Base-by-base conservation (phyloP, 257 asterid genomes). In the Euphrasia confusa region DNA sequence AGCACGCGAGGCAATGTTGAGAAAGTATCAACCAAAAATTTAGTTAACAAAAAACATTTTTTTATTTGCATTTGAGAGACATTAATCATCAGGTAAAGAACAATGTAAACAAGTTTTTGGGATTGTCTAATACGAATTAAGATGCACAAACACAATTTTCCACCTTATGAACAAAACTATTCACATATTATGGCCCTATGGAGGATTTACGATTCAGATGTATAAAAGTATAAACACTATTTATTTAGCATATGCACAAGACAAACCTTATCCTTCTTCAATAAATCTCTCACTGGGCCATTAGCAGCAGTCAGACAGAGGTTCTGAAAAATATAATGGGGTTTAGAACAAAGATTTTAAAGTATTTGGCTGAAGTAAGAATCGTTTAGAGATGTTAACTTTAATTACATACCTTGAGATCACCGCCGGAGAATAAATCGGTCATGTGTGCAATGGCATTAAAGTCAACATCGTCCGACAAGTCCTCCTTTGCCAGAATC, bases 361-460 rank as follows among this genome's bases (percentile, higher is more conserved):
- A 5, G 66, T 26, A 45, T 44, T 45, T 4, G 54, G 47, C 49
- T 30, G 17, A 48, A 28, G 27, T 14, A 9, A 11, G 9, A 61
- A 12, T n/a, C 28, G 2, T 28, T 27, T 44, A 13, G 42, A 45
- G 42, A 26, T 13, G 18, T 21, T 6, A 56, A 56, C 14, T n/a
- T 18, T 30, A 42, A 7, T 52, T 15, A 28, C 69, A 52, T n/a
- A 76, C 80, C 77, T 72, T 76, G 7, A 76, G 72, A 54, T 76
- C 80, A 60, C 72, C 72, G 58, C 80, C 80, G 44, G 75, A 71
- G 39, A 61, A 76, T 4, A 72, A 77, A 32, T 72, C 72, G 4
- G 80, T 76, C 77, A 76, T 76, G 24, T 47, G 27, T 1, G 72
- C 77, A 24, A 76, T 53, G 48, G 74, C 59, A 61, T 63, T 56